Base-by-base conservation (phyloP, 345 rosid species). In the Arabidopsis arenosa region DNA sequence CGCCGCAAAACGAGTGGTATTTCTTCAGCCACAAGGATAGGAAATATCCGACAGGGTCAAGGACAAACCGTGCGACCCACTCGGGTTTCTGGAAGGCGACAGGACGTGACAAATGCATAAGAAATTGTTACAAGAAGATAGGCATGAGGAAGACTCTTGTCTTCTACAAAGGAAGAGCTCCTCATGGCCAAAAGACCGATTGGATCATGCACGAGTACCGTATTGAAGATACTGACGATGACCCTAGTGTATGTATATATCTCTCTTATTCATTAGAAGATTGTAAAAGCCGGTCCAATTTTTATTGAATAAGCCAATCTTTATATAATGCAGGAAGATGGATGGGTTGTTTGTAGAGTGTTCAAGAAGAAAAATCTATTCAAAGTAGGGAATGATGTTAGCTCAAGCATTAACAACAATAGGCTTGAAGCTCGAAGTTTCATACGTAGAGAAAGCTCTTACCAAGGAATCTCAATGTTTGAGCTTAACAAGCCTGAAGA, bases 161-260 rank as follows among this genome's bases (percentile, higher is more conserved):
- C 17, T 94, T 94, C 85, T 94, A 94, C 64, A 71, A 88, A 74
- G 98, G 98, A 40, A 89, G 98, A 80, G 98, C 98, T 58, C 98
- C 98, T 36, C 96, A 90, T 40, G 98, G 98, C 48, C 97, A 89
- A 54, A 94, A 94, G 78, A 84, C 97, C 18, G 98, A 94, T 48
- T 94, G 98, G 98, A 94, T 94, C 80, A 94, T 94, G 98, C 98
- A 94, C 14, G 98, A 94, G 79, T 94, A 92, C 53, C 91, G 98
- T 0, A 90, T 92, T 12, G 97, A 94, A 74, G 97, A 94, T 12
- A 80, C 73, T 3, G 96, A 91, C 26, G 95, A 94, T 72, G 86
- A 79, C 75, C 41, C 71, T n/a, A 54, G 64, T 75, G 98, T 93
- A 75, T 72, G 94, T 80, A 26, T 63, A 18, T 61, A 4, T 58